Conservation (phyloP, 495 filamentous ascomycete genomes). For the Talaromyces ruber region DNA sequence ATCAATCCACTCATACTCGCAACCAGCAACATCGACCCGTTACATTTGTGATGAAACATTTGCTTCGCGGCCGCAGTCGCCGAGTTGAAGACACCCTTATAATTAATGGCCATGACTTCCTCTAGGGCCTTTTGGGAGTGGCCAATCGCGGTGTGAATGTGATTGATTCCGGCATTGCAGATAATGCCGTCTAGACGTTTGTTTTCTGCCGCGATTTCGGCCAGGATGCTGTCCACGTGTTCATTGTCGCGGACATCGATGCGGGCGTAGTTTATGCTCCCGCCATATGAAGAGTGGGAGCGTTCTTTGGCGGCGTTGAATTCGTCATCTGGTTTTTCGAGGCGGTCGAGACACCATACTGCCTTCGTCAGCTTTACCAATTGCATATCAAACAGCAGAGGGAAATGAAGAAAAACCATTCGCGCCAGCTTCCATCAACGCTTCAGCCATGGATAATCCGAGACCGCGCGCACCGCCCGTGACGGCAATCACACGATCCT, state of each 20-base stretch:
- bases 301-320: constrained; percentile 42
- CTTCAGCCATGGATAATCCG: constrained; percentile 59
- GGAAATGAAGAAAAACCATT: constrained; percentile 38
- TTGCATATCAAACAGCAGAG: not conserved
- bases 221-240: constrained; percentile 44
- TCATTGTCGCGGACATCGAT: constrained; percentile 56
- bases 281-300: constrained; percentile 38
- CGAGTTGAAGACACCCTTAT: constrained; percentile 69
- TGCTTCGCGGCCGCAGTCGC: constrained; percentile 68
- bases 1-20: constrained; percentile 75
- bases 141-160: constrained; percentile 61
- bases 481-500: constrained; percentile 49
- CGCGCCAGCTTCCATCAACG: constrained; percentile 60
- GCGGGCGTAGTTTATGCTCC: constrained; percentile 50
- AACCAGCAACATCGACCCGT: constrained; percentile 64
- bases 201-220: constrained; percentile 43
- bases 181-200: constrained; percentile 65
- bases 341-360: constrained; percentile 60
- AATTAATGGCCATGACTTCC: constrained; percentile 64
- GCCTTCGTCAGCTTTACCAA: not conserved
- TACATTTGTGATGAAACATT: constrained; percentile 54
- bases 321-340: constrained; percentile 38
- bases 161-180: constrained; percentile 74
- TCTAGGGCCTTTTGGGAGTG: constrained; percentile 57
- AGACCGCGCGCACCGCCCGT: constrained; percentile 57